Percentiles rank a stretch among this genome's conserved stretches.
These are phyloP conservation scores for Fonsecaea multimorphosa DNA, from an alignment of 2,329 filamentous ascomycete genomes.

Conservation along the genomic window DNA sequence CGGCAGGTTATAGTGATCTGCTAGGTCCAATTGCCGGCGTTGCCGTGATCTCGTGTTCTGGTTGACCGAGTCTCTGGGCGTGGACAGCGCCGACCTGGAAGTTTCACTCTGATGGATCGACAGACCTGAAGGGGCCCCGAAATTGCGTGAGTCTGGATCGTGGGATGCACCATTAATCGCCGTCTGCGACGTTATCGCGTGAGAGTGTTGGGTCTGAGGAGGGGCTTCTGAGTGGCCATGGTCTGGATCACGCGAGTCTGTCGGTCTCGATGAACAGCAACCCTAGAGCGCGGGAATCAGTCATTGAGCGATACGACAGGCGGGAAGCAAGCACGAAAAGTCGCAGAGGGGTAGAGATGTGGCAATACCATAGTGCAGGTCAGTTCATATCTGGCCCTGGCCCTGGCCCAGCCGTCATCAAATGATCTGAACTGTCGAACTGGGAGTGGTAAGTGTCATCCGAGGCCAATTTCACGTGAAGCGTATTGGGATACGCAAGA, in stretches of 20 bases:
- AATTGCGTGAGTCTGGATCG: conserved; percentile 23
- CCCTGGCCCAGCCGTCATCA: neutral
- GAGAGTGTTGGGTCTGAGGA: conserved; percentile 31
- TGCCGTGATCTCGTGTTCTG: conserved; percentile 18
- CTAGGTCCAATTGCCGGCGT: conserved; percentile 43
- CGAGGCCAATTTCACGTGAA: neutral
- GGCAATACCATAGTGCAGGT: conserved; percentile 27
- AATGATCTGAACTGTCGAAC: conserved; percentile 1
- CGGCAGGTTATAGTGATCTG: conserved; percentile 72
- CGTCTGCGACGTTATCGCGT: conserved; percentile 37
- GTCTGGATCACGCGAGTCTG: conserved; percentile 22
- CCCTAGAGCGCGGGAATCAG: conserved; percentile 30
- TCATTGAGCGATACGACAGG: neutral
- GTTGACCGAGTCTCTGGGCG: conserved; percentile 23
- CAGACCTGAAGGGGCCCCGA: conserved; percentile 29
- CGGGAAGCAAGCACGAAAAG: neutral
- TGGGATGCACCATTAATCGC: conserved; percentile 34
- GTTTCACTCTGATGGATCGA: conserved; percentile 31
- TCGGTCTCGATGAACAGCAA: conserved; percentile 39
- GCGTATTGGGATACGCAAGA: neutral
- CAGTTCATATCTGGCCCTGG: conserved; percentile 17
- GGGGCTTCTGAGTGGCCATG: conserved; percentile 19
- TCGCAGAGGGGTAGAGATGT: neutral
- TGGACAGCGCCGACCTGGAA: conserved; percentile 32
- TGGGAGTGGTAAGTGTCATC: conserved; percentile 8